Base-by-base conservation (phyloP, 495 filamentous ascomycete species). In the Corynascus novoguineensis region DNA sequence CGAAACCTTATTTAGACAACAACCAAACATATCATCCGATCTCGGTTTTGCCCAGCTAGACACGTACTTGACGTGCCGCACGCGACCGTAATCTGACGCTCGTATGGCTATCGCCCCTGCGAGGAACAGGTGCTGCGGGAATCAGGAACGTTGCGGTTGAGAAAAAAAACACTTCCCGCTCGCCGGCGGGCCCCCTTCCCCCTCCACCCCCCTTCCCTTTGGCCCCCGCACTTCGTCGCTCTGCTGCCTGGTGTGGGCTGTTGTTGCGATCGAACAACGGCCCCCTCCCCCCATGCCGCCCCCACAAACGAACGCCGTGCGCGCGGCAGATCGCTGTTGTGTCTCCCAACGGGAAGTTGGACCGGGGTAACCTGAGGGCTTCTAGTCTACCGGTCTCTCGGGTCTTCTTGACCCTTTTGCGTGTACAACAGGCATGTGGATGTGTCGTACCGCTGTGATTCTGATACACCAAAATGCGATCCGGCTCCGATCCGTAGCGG, bases 1-100 rank as follows among this genome's bases (percentile, higher is more conserved):
- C 56, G 51, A 59, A 62, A 63, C 56, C 60, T 63, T 63, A 63
- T 59, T 63, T 63, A 22, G 60, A 63, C 60, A 51, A 52, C 60
- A 61, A 44, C 52, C 51, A 56, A 47, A 38, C 32, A 45, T 17
- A 11, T n/a, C n/a, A n/a, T 19, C 5, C 17, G 19, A 22, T 14
- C 27, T 19, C 41, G 22, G 22, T 24, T 15, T 11, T 44, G 21
- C 41, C 41, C 41, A 6, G 41, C 31, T 5, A 34, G 31, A 6
- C 9, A 21, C 29, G 21, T 15, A 45, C 25, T 10, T 1, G 2
- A 32, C 42, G 49, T 49, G 50, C 57, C 50, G 41, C 42, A 24
- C 19, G n/a, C n/a, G 19, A 40, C 25, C 12, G 31, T 5, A 21
- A 22, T 47, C 34, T 27, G 31, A 25, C 15, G 37, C 14, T 41